Evolutionary conservation across 148 eudicot species (phyloP), one percentile per base, ranked within the genome.

Genomic region (Arctostaphylos glauca): DNA sequence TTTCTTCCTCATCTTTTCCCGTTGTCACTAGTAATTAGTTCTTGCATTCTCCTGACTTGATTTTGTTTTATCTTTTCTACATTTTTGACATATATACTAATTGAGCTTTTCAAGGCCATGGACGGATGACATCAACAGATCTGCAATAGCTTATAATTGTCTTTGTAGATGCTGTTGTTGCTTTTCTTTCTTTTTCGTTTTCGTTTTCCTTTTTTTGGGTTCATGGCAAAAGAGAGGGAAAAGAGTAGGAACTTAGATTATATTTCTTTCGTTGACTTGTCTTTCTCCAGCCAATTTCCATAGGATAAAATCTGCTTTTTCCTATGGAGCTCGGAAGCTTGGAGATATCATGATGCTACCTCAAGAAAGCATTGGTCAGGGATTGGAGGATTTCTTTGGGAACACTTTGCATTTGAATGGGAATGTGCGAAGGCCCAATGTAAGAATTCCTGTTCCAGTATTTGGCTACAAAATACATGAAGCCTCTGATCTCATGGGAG

Each of bases 241-340:
- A 64, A 1, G n/a, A 25, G 46, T 25, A 25, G 31, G 9, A 67
- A 31, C 46, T 67, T 4, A 25, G 46, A 10, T 70, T 62, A 19
- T 19, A 55, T 38, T 58, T 6, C 10, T 44, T 9, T 50, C 18
- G 31, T 55, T 15, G 43, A 62, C 79, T 18, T 73, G 41, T 74
- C 76, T 41, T 7, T 18, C 21, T 8, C 41, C 81, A 86, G 90
- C 82, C 64, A 88, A 82, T 84, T 86, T 82, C 12, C 74, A 58
- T 70, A 83, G 90, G 18, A 86, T 88, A 52, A 84, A 5, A 84
- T 74, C 56, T 84, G 90, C 90, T 78, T 60, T 88, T 76, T 79
- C 83, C 80, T 86, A 84, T 80, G 90, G 84, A 81, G 62, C 84
- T 70, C 76, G 68, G 56, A 86, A 77, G 72, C 80, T 88, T 82